Base-by-base conservation (phyloP, 2,329 filamentous ascomycete species). In the Byssoonygena ceratinophila region DNA sequence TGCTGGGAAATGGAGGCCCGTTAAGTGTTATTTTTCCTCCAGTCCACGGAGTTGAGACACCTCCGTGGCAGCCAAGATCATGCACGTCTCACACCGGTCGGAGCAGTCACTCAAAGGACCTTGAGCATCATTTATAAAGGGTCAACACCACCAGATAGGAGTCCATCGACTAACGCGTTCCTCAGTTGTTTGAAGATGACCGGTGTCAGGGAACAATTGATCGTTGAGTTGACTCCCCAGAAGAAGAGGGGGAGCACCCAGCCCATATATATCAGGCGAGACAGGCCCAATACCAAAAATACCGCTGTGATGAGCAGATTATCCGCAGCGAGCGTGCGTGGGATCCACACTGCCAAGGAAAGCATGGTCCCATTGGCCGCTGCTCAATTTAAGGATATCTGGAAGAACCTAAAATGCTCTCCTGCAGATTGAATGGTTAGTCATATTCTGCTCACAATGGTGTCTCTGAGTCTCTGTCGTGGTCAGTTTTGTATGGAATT, bases 11-110 rank as follows among this genome's bases (percentile, higher is more conserved):
- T 20, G 29, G 36, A 18, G 36, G 18, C 9, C n/a, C 5, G 11
- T 9, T 4, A 16, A 7, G 18, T 43, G 43, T 41, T 50, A 50
- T 50, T 34, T 32, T 16, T 14, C 23, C 14, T 34, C 18, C 23
- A n/a, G n/a, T 32, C 27, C 47, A 43, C 31, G 37, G 7, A 27
- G 40, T 29, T 16, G 29, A 44, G 49, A 51, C 49, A 45, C 29
- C 22, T 27, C 22, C 32, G 49, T 45, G 29, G 39, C 49, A 51
- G 49, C 49, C 49, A 51, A 51, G 49, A 37, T 37, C 32, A 37
- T 45, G 39, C 29, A 34, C 39, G 46, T 40, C 46, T 49, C 46
- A 49, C 18, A 12, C 46, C 37, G 2, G 14, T 22, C 16, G 18
- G 23, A 32, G 22, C 6, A 20, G 39, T 9, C 11, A 22, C 3